Conservation (phyloP, 2,329 filamentous ascomycete genomes). For the Madurella fahalii region DNA sequence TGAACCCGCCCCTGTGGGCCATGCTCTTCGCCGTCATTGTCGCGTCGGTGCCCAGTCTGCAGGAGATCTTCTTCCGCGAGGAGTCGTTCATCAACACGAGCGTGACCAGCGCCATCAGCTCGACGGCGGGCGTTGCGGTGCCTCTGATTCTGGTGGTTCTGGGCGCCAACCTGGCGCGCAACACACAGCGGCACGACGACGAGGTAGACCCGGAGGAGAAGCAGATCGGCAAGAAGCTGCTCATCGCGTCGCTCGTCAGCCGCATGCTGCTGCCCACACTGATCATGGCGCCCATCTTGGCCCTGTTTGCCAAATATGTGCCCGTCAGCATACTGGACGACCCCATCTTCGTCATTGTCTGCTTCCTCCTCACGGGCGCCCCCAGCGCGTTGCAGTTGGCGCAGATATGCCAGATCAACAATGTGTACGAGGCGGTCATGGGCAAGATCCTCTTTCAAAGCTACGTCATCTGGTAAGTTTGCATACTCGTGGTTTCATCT, state of each 20-base stretch:
- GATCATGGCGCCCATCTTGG: conserved; percentile 87
- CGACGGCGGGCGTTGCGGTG: conserved; percentile 86
- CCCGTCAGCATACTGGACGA: conserved; percentile 93
- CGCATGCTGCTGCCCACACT: conserved; percentile 90
- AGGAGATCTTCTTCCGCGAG: conserved; percentile 80
- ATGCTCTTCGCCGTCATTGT: conserved; percentile 91
- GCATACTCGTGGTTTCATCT: background rate
- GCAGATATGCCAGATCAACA: conserved; percentile 98
- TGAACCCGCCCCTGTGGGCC: conserved; percentile 97
- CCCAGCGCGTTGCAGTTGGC: conserved; percentile 91
- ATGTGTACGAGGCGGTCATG: conserved; percentile 94
- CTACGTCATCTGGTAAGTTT: conserved; percentile 82
- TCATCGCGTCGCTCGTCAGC: conserved; percentile 79
- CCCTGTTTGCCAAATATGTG: conserved; percentile 82
- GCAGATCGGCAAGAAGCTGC: conserved; percentile 65
- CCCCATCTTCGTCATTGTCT: conserved; percentile 96
- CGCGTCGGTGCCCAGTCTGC: conserved; percentile 78
- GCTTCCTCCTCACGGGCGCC: conserved; percentile 91
- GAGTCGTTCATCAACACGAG: conserved; percentile 91
- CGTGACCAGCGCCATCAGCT: conserved; percentile 79
- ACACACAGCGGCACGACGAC: conserved; percentile 68
- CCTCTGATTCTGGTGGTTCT: conserved; percentile 93
- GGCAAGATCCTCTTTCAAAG: conserved; percentile 90
- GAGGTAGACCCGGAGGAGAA: conserved; percentile 65
- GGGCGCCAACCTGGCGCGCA: conserved; percentile 88